Base-by-base conservation (phyloP, 179 eudicot species). In the Gypsophila paniculata region DNA sequence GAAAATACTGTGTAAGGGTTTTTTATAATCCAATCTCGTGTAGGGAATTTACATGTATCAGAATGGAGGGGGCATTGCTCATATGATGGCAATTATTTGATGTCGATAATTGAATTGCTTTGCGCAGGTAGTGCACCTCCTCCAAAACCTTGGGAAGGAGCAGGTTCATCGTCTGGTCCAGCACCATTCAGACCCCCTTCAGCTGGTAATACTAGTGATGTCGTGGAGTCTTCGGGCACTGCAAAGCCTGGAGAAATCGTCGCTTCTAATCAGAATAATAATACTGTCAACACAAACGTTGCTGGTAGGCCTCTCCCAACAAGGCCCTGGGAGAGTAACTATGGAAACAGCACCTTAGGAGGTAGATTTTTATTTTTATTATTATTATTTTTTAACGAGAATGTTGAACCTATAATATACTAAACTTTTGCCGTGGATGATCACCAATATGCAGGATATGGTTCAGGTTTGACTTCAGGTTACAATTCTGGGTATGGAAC, bases 121-220 rank as follows among this genome's bases (percentile, higher is more conserved):
- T 67, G 51, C 70, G 61, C 83, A 91, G 99, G 75, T 72, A 76
- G 64, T 76, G 71, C 83, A 60, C 84, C 94, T 58, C 97, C 97
- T 22, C 90, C 94, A 58, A 94, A 94, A 82, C 99, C 99, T 22
- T 94, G 99, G 99, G 99, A 94, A 81, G 85, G 87, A 86, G 80
- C 91, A 39, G 94, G 90, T 8, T 81, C 97, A 9, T 87, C 98
- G 6, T 91, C 97, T 61, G 94, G 97, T 46, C 91, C 97, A 52
- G 90, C 90, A 46, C 99, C 99, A 7, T 94, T 94, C 66, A 94
- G 85, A 71, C 97, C 97, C 42, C 83, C 99, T 18, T 88, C 97
- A 71, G 73, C 94, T 54, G 97, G 97, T 61, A 84, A 84, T 71
- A 94, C 99, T 38, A 88, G 94, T 78, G 92, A 91, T 18, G 91